phyloP scores from a whole-genome alignment of 2,329 filamentous ascomycete species.

The Penicillium sp. region DNA sequence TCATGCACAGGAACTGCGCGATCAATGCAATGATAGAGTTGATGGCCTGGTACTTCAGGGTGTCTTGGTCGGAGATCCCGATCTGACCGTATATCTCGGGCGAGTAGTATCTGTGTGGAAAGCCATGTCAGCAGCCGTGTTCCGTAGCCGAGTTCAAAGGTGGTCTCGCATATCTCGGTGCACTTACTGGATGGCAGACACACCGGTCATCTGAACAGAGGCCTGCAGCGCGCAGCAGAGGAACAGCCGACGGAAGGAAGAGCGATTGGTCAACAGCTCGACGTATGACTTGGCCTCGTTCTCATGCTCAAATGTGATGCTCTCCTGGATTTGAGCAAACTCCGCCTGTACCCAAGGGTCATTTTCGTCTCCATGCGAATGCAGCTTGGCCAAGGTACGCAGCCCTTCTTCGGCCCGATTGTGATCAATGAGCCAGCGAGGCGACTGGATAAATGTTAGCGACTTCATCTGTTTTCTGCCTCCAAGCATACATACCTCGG shows the following conservation, averaged over 20 bases:
- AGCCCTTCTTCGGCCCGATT: conserved; percentile 63
- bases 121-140: background rate
- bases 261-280: conserved; percentile 64
- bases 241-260: conserved; percentile 68
- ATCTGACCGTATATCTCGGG: conserved; percentile 65
- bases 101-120: conserved; percentile 56
- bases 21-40: conserved; percentile 67
- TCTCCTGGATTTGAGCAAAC: conserved; percentile 66
- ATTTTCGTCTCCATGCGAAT: conserved; percentile 62
- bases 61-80: conserved; percentile 61
- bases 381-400: conserved; percentile 63
- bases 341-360: conserved; percentile 70
- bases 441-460: conserved; percentile 37
- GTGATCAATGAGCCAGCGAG: conserved; percentile 72
- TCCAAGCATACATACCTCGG: conserved; percentile 48
- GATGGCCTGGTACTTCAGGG: conserved; percentile 72
- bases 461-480: background rate
- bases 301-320: conserved; percentile 63
- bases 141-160: background rate
- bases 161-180: too few species aligned
- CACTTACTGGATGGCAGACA: conserved; percentile 61
- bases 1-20: conserved; percentile 64
- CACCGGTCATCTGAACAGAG: conserved; percentile 72
- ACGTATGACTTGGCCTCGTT: conserved; percentile 65
- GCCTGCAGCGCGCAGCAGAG: conserved; percentile 67